Evolutionary conservation across 2,329 filamentous ascomycete genomes (phyloP), one percentile per base, ranked within the genome.

Genomic region (Aspergillus texensis): DNA sequence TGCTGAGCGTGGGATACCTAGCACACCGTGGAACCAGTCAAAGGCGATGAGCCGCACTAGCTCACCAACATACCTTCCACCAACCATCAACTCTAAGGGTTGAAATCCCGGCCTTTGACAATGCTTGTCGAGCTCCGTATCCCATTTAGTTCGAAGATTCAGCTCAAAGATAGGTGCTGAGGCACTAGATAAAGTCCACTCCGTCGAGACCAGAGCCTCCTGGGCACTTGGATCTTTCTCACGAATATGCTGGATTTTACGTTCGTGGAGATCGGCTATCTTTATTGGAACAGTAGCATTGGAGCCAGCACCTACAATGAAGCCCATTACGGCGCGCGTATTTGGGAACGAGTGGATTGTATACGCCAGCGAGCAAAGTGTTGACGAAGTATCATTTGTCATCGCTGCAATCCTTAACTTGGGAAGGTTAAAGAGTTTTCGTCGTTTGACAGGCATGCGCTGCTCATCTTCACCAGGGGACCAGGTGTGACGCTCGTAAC

Each of bases 71-170:
- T 92, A 92, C 26, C 89, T 82, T 1, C 90, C 90, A 1, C 89
- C 86, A 1, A 90, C 91, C 88, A 93, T 91, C 77, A 93, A 93
- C 73, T 94, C 91, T 28, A 93, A 83, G 0, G 91, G 90, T 68
- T 93, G 91, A 68, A 93, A 92, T 0, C 91, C 90, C 0, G 91
- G 89, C 12, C 80, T 80, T 68, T 91, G 88, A 62, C 86, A 88
- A 60, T 87, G 82, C 1, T 77, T 75, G 68, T 92, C 89, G 6
- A 94, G 81, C 61, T 83, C 78, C 11, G 82, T 78, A 70, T 94
- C 91, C 91, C 91, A 94, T 24, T 77, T 75, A 6, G 85, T 92
- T 61, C 91, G 83, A 46, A 93, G 80, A 1, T 82, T 81, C 24
- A 89, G 79, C 16, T 87, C 82, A 14, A 83, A 80, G 58, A 94